A percentile compares a stretch with the other conserved stretches of the same genome.
Conservation (phyloP, 345 rosid genomes). For the Salix arbutifolia region DNA sequence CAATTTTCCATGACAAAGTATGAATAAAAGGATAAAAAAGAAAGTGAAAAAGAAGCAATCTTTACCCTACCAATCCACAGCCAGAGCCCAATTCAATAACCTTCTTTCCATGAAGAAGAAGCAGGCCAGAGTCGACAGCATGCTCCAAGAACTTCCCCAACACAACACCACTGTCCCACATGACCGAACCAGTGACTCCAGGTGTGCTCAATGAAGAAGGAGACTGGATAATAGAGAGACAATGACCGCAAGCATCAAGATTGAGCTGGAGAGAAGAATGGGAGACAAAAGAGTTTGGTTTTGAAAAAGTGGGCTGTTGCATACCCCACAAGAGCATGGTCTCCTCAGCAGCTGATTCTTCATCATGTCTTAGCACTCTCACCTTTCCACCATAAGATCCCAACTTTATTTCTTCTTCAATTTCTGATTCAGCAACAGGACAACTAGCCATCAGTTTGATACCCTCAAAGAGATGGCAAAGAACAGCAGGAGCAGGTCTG, state of each 20-base stretch:
- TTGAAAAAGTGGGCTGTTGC: slow-evolving; percentile 71
- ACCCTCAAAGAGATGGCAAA: too few species aligned
- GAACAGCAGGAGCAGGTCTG: too few species aligned
- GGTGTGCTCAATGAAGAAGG: slow-evolving; percentile 81
- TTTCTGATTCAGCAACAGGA: slow-evolving; percentile 8
- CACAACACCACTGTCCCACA: slow-evolving; percentile 94
- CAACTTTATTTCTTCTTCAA: slow-evolving; percentile 27
- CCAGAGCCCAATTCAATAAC: slow-evolving; percentile 85
- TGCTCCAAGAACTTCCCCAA: slow-evolving; percentile 88
- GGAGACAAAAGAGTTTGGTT: slow-evolving; percentile 68
- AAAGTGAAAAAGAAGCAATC: background rate
- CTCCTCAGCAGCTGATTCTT: slow-evolving; percentile 72
- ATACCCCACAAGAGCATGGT: slow-evolving; percentile 88
- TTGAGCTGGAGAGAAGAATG: slow-evolving; percentile 75
- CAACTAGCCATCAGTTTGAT: background rate
- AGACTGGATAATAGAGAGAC: slow-evolving; percentile 75
- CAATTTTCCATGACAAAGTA: background rate
- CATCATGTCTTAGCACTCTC: slow-evolving; percentile 27
- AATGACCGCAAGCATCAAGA: slow-evolving; percentile 84
- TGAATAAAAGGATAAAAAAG: background rate
- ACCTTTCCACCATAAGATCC: slow-evolving; percentile 63
- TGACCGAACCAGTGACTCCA: slow-evolving; percentile 87
- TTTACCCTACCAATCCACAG: slow-evolving; percentile 92
- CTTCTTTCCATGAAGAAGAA: slow-evolving; percentile 68
- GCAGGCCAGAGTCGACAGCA: slow-evolving; percentile 68